Evolutionary conservation across 495 filamentous ascomycete genomes (phyloP), one percentile per base, ranked within the genome.

Genomic region (Neurospora africana): DNA sequence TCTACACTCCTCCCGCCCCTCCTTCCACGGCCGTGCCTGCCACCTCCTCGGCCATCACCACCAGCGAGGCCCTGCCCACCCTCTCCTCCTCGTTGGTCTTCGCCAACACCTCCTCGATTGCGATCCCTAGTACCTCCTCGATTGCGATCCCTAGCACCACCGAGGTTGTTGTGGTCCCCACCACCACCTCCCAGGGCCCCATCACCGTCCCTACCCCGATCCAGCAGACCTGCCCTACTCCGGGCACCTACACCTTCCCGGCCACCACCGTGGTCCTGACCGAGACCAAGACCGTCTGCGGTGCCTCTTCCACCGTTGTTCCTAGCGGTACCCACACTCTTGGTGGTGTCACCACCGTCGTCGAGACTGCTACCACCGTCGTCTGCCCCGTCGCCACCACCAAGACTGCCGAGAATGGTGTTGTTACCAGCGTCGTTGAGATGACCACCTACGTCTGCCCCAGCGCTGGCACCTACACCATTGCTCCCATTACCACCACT

Each of bases 231-330:
- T 92, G 87, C 88, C 82, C 88, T 43, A 89, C 88, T 30, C 88
- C 92, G 70, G 92, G 92, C 80, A 85, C 84, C 74, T 95, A 93
- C 86, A 94, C 92, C 75, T 89, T 94, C 85, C 91, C 92, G 67
- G 91, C 90, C 41, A 91, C 88, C 67, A 94, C 91, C 71, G 74
- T 93, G 68, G 90, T 89, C 37, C 82, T 95, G 71, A 89, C 88
- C 69, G 81, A 83, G 77, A 84, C 85, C 21, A 92, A 88, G 73
- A 91, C 88, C 69, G 90, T 92, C 70, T 88, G 87, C 78, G 90
- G 79, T 79, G 86, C 90, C 23, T 84, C 88, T 74, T 86, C 86
- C 70, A 91, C 91, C 71, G 80, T 82, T 38, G 83, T 92, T 23
- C 81, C 89, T 76, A 84, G 85, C 75, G 92, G 91, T 75, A 89